Conservation (phyloP, 768 basidiomycete genomes). For the Trametes punicea region DNA sequence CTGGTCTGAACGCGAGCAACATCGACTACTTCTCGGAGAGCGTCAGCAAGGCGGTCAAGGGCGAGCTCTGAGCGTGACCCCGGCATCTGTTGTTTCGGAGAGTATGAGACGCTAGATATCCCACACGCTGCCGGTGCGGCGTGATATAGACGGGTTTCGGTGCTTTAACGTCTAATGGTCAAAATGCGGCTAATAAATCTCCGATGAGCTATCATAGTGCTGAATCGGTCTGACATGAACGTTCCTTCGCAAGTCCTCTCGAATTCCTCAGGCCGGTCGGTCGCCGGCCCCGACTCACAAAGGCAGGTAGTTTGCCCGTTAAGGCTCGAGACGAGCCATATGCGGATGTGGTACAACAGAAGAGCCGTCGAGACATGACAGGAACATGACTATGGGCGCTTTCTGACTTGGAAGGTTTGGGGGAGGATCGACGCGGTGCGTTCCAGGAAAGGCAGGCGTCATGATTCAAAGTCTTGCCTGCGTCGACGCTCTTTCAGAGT, state of each 20-base stretch:
- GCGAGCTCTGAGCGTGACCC: conserved; percentile 47
- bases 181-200: conserved; percentile 15
- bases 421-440: conserved; percentile 10
- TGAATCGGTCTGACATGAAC: conserved; percentile 6
- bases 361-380: conserved; percentile 7
- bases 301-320: not conserved
- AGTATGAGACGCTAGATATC: conserved; percentile 4
- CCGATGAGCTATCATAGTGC: not conserved
- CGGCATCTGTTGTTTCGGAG: too few species aligned
- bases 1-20: conserved; percentile 80
- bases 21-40: conserved; percentile 88
- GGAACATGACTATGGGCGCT: conserved; percentile 5
- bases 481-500: not conserved
- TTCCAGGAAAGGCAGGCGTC: conserved; percentile 18
- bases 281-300: not conserved
- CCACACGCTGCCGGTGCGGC: not conserved
- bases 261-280: not conserved
- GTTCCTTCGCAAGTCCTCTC: not conserved
- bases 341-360: not conserved
- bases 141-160: conserved; percentile 4
- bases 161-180: conserved; percentile 10
- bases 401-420: conserved; percentile 6
- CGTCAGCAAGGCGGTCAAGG: conserved; percentile 79
- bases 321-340: conserved; percentile 2
- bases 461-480: not conserved